Base-by-base conservation (phyloP, 176 grass and related monocot species). In the Sorghum bicolor region DNA sequence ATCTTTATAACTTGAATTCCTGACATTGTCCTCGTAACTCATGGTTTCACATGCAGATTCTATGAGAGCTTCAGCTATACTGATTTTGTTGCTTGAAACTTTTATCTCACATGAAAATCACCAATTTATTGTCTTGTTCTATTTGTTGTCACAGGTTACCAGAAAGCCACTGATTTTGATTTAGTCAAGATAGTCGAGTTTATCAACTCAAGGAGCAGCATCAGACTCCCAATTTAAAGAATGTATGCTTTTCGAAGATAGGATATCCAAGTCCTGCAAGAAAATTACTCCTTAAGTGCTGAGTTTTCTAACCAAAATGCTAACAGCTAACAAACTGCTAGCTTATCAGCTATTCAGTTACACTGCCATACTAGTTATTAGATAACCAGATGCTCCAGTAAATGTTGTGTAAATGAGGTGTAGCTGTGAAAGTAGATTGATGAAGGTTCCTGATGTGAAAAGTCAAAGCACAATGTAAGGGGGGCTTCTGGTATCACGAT, bases 121-220 rank as follows among this genome's bases (percentile, higher is more conserved):
- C 70, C 10, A 19, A 76, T 52, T 67, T 63, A 66, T 86, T 67
- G 63, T 75, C 12, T 83, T 77, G 26, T 48, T 88, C 37, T 84
- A 58, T 84, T 38, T 48, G 15, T 64, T 88, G 9, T 62, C 55
- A 70, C 88, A 96, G 94, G 89, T 91, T 96, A 82, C 94, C 94
- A 28, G 91, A 96, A 91, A 96, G 94, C 77, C 94, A 96, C 81
- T 96, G 84, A 93, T 89, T 89, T 65, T 83, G 78, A 69, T 62
- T 20, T 53, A 61, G 19, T 34, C 65, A 84, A 80, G 61, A 88
- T 71, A 77, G 58, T 61, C 22, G 24, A 81, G 37, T 75, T 76
- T 84, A 25, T 77, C 34, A 45, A 67, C 47, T 70, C n/a, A 79
- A 68, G 45, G 70, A 58, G 61, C 34, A 45, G 72, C 29, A 75